These are phyloP conservation scores for Schwanniomyces yamadae DNA, from an alignment of 805 yeast genomes.

Conservation along the genomic window DNA sequence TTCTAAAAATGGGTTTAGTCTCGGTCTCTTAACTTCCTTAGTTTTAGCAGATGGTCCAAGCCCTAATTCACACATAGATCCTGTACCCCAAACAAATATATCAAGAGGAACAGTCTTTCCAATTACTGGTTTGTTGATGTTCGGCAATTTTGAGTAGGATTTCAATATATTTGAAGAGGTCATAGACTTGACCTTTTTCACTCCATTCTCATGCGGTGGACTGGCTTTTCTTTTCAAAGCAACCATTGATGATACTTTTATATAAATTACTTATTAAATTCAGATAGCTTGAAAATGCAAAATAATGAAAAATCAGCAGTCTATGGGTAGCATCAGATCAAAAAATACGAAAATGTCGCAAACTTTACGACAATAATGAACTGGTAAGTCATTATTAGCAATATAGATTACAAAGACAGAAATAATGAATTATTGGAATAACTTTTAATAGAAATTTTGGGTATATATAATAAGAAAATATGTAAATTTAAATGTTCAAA, in stretches of 20 bases:
- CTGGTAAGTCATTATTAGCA: too few species aligned
- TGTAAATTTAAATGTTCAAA: conserved; percentile 21
- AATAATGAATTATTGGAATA: too few species aligned
- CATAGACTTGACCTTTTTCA: conserved; percentile 21
- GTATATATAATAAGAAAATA: background rate
- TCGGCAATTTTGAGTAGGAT: conserved; percentile 48
- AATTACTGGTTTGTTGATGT: conserved; percentile 41
- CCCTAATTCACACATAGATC: conserved; percentile 96
- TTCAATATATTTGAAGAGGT: conserved; percentile 46
- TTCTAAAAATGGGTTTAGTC: conserved; percentile 76
- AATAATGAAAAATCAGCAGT: too few species aligned
- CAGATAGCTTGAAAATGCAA: too few species aligned
- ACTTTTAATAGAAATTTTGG: background rate
- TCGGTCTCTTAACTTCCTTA: conserved; percentile 93
- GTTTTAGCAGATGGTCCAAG: conserved; percentile 92
- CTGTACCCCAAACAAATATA: conserved; percentile 92
- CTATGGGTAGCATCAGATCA: too few species aligned
- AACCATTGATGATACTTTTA: conserved; percentile 32
- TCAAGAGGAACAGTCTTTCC: conserved; percentile 55
- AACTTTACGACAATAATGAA: background rate
- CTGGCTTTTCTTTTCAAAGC: conserved; percentile 40
- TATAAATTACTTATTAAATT: background rate
- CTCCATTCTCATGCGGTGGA: conserved; percentile 18
- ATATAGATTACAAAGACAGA: too few species aligned
- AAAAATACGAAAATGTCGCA: background rate